Percentiles rank a stretch among this genome's conserved stretches.
phyloP scores from a whole-genome alignment of 75 land plant species.

The Pseudotsuga menziesii region DNA sequence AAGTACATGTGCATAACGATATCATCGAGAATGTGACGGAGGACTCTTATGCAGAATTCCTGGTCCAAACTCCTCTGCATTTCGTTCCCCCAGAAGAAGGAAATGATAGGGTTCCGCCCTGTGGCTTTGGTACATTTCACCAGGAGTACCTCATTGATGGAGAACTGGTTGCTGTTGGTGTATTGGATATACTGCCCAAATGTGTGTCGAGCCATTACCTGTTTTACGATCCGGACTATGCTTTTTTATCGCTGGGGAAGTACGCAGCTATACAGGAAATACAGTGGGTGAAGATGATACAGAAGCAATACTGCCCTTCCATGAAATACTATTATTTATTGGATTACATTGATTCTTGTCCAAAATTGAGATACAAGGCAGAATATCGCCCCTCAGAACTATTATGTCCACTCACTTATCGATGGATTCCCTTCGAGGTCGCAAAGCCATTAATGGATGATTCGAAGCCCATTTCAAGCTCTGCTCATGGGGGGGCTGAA shows the following conservation, averaged over 20 bases:
- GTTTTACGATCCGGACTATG: conserved; percentile 45
- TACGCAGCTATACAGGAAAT: conserved; percentile 43
- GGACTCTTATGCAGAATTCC: conserved; percentile 15
- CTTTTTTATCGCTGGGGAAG: conserved; percentile 38
- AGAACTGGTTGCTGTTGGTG: conserved; percentile 40
- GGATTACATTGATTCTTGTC: conserved; percentile 41
- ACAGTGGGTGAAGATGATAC: conserved; percentile 21
- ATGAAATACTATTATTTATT: conserved; percentile 38
- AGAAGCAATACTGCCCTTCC: conserved; percentile 15
- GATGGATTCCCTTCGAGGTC: conserved; percentile 35
- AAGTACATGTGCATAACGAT: conserved; percentile 32
- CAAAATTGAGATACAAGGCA: conserved; percentile 50
- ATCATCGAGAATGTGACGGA: conserved; percentile 27
- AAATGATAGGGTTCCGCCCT: conserved; percentile 14
- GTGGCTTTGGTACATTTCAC: conserved; percentile 42
- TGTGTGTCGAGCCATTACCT: conserved; percentile 38
- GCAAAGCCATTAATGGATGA: conserved; percentile 25
- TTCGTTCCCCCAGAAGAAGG: conserved; percentile 14
- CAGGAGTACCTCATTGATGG: conserved; percentile 45
- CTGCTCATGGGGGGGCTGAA: background rate
- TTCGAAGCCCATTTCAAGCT: background rate
- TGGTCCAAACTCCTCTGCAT: conserved; percentile 33
- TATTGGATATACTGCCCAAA: conserved; percentile 31
- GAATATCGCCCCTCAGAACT: conserved; percentile 37
- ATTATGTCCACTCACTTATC: conserved; percentile 14